Base-by-base conservation (phyloP, 768 basidiomycete genomes). In the Chalciporus chontae region DNA sequence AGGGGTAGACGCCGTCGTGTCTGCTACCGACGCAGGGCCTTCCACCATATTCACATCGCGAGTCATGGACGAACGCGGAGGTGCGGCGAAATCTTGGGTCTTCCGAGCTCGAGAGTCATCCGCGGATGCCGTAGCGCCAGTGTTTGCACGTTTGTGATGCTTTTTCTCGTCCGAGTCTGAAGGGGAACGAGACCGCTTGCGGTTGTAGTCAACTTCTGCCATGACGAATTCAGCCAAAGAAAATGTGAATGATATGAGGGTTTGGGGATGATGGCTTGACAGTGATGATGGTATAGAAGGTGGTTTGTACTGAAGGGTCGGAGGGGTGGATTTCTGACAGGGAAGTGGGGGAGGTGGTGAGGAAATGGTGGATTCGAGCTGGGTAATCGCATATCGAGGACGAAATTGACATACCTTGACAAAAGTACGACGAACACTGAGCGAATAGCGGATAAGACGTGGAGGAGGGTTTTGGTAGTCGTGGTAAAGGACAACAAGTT, bases 161-260 rank as follows among this genome's bases (percentile, higher is more conserved):
- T 90, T 89, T 64, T 83, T 83, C 63, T 84, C 77, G 63, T 90
- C 88, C 67, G 75, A 79, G 73, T 88, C 86, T 64, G 87, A 89
- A 51, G 87, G 84, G 46, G 89, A 91, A 66, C 89, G 89, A 60
- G 89, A 91, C 64, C 89, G 80, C 72, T 91, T 91, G 73, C 88
- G 85, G 69, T 77, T 87, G 59, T 78, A 77, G 75, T 90, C 87
- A 76, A 81, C 79, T 78, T 89, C 87, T 88, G 85, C 83, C 87
- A 88, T 89, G 70, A 77, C 80, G 77, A 77, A 78, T 77, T 79
- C 65, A 83, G 76, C 55, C 53, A 69, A 72, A 66, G 61, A 69
- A 70, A 65, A 67, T 49, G 34, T 59, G 55, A 58, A 62, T 55
- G 64, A 55, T 48, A 59, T 66, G 74, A 61, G 68, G 62, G 64